phyloP scores from a whole-genome alignment of 2,329 filamentous ascomycete species.

The Biscogniauxia marginata region DNA sequence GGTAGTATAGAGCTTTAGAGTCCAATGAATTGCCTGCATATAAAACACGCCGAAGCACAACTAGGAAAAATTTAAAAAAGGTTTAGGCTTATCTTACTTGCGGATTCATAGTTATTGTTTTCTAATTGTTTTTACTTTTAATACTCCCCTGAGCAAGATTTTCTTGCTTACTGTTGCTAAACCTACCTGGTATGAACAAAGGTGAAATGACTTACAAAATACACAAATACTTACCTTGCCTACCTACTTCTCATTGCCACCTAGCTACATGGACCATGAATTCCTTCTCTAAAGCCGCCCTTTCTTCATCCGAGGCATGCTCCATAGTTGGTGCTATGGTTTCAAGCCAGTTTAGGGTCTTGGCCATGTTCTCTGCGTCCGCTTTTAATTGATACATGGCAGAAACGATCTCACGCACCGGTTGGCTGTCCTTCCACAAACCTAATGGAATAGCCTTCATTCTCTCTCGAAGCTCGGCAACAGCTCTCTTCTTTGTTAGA shows the following conservation, averaged over 20 bases:
- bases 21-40: too few relatives aligned
- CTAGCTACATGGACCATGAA: neutral
- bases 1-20: too few relatives aligned
- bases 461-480: neutral
- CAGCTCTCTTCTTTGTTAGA: neutral
- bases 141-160: too few relatives aligned
- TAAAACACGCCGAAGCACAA: too few relatives aligned
- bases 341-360: neutral
- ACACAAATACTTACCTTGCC: too few relatives aligned
- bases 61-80: too few relatives aligned
- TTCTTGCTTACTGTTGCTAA: too few relatives aligned
- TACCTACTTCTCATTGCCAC: neutral
- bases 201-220: too few relatives aligned
- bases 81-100: too few relatives aligned
- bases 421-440: neutral
- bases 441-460: neutral
- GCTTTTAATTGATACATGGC: neutral
- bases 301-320: neutral
- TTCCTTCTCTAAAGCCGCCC: neutral
- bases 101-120: too few relatives aligned
- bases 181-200: too few relatives aligned
- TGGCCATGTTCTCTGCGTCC: neutral
- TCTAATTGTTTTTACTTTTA: too few relatives aligned
- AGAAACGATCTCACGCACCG: neutral
- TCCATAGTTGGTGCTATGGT: neutral